Base-by-base conservation (phyloP, 202 grass and related monocot genomes). In the Carex arenaria region DNA sequence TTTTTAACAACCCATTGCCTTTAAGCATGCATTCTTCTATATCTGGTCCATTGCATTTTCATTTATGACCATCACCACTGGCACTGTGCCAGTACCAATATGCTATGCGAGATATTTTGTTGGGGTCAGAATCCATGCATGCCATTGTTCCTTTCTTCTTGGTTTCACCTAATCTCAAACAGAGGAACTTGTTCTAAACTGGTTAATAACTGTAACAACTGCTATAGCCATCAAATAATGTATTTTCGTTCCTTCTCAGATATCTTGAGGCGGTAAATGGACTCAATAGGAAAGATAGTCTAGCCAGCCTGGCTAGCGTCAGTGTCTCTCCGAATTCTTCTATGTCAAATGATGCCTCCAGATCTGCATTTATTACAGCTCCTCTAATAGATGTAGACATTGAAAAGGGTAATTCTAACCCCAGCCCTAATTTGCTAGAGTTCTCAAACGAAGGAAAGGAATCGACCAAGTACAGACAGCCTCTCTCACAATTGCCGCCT, bases 261-360 rank as follows among this genome's bases (percentile, higher is more conserved):
- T 99, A 99, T 26, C 85, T 99, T 34, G 97, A 99, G 85, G 97
- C 97, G 0, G 97, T 99, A 10, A 99, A 99, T 67, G 97, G 97
- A 87, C 87, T 99, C 64, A 85, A 85, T 66, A 88, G 97, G 64
- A 95, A 93, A 85, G 93, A 99, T n/a, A 96, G 96, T 79, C 34
- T 85, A 19, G 87, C 89, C 47, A 96, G 91, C 85, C 63, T 92
- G 28, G 86, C 97, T 7, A 81, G 55, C 19, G 88, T 76, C 43
- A 86, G 85, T 67, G 66, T 71, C 6, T 93, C 91, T 70, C 91
- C 93, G 1, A 94, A 88, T 4, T 92, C 92, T 64, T 89, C 81
- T 36, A 20, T 84, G 55, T 92, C 92, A 1, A 87, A 90, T 26
- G 92, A 95, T 72, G 89, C 95, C 19, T 54, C 88, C 52, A 94